Conservation (phyloP, 768 basidiomycete species). For the Russula griseocarnosa region DNA sequence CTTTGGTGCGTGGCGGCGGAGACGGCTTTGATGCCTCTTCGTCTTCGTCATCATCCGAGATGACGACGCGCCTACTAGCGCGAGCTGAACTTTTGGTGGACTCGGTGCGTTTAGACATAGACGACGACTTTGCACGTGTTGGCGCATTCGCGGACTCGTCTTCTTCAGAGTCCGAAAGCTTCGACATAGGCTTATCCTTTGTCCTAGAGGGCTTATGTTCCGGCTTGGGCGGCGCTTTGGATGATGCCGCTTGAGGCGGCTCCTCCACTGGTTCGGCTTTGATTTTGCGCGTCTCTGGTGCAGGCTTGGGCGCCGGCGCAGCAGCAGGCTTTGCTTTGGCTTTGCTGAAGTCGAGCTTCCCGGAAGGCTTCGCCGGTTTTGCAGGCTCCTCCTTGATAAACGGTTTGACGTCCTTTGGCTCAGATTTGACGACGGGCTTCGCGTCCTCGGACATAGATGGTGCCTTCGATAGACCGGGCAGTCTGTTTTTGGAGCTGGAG, state of each 20-base stretch:
- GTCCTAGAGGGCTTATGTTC: conserved; percentile 7
- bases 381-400: conserved; percentile 29
- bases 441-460: conserved; percentile 11
- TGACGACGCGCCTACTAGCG: conserved; percentile 46
- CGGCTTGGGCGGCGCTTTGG: conserved; percentile 19
- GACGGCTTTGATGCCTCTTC: conserved; percentile 37
- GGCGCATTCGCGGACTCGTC: conserved; percentile 19
- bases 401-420: conserved; percentile 31
- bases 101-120: conserved; percentile 20
- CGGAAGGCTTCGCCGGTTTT: conserved; percentile 38
- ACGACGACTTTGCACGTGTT: conserved; percentile 19
- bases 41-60: conserved; percentile 66
- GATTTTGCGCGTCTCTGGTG: conserved; percentile 17
- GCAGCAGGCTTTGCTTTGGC: conserved; percentile 22
- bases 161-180: conserved; percentile 32
- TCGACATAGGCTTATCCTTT: conserved; percentile 25
- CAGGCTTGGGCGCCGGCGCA: conserved; percentile 15
- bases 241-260: neutral
- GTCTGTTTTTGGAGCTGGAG: conserved; percentile 23
- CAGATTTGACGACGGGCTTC: conserved; percentile 31
- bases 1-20: conserved; percentile 38
- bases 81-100: conserved; percentile 31
- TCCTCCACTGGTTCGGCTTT: conserved; percentile 27
- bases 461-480: conserved; percentile 23
- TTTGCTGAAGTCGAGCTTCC: conserved; percentile 52